Base-by-base conservation (phyloP, 495 filamentous ascomycete genomes). In the Hypoxylon fragiforme region DNA sequence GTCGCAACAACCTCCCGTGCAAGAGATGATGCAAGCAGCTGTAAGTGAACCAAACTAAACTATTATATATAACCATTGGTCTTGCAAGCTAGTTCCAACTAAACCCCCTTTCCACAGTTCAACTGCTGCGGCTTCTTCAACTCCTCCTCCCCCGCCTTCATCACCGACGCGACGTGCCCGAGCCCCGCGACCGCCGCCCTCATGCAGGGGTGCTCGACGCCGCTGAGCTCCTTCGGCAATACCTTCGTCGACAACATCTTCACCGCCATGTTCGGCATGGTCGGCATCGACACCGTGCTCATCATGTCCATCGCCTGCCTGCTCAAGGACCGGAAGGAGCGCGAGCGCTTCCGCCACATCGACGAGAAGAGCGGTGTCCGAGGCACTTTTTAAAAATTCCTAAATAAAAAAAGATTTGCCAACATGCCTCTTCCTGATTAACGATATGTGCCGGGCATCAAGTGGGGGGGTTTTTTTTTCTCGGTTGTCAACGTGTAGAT, bases 121-220 rank as follows among this genome's bases (percentile, higher is more conserved):
- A 69, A 76, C 46, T 91, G 87, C 81, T 91, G 87, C 58, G 87
- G 87, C 30, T 91, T 87, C 71, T 62, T 77, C 47, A 88, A 88
- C 71, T 78, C 72, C 63, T 82, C 84, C 15, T 77, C 80, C 6
- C 85, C 84, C 15, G 76, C 77, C 32, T 90, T 87, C 71, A 69
- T 84, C 21, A 76, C 71, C 16, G 84, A 89, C 68, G 44, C 58
- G 14, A 77, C 72, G 9, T 91, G 87, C 69, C 73, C 79, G 5
- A 85, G 77, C 60, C 74, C 81, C 8, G 77, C 84, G 16, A 74
- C 80, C 24, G 87, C 87, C 4, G 82, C 85, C n/a, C 68, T 83
- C 7, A 81, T 82, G 70, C 73, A 76, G 38, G 85, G 85, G 2
- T 91, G 87, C 61, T 73, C 86, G 8, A 68, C 75, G 3, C 78